Conservation (phyloP, 2,329 filamentous ascomycete genomes). For the Fusarium stilboides region DNA sequence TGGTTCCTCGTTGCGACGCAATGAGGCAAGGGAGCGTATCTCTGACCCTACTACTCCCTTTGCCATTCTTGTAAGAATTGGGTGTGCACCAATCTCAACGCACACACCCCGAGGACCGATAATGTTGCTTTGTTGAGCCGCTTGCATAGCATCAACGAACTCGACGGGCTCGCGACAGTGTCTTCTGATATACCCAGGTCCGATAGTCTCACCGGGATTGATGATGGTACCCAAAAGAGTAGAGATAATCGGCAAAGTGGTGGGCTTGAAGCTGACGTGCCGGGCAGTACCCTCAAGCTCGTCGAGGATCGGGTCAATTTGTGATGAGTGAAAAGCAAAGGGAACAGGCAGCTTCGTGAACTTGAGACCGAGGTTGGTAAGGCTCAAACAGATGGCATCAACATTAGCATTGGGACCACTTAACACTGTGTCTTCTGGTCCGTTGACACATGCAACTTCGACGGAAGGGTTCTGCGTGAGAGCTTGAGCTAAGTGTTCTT, state of each 20-base stretch:
- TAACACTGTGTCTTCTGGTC: conserved; percentile 1
- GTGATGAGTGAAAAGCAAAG: conserved; percentile 55
- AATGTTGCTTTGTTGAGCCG: background rate
- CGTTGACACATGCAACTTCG: background rate
- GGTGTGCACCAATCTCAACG: no score
- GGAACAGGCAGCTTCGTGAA: conserved; percentile 49
- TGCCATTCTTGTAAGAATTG: no score
- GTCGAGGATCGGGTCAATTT: conserved; percentile 60
- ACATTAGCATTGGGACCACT: no score
- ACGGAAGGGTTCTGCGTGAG: background rate
- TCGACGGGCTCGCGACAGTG: conserved; percentile 4
- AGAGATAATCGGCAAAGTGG: conserved; percentile 12
- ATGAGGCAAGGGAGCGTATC: no score
- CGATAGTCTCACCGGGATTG: background rate
- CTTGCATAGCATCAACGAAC: background rate
- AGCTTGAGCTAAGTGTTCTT: background rate
- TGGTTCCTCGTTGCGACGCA: no score
- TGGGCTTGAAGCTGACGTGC: conserved; percentile 4
- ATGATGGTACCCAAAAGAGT: background rate
- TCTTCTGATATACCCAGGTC: background rate
- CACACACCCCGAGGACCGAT: no score
- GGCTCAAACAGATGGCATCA: no score
- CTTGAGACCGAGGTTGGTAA: conserved; percentile 12
- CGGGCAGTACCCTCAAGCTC: conserved; percentile 57
- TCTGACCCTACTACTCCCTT: no score